Base-by-base conservation (phyloP, 2,329 filamentous ascomycete genomes). In the Aspergillus fumigatiaffinis region DNA sequence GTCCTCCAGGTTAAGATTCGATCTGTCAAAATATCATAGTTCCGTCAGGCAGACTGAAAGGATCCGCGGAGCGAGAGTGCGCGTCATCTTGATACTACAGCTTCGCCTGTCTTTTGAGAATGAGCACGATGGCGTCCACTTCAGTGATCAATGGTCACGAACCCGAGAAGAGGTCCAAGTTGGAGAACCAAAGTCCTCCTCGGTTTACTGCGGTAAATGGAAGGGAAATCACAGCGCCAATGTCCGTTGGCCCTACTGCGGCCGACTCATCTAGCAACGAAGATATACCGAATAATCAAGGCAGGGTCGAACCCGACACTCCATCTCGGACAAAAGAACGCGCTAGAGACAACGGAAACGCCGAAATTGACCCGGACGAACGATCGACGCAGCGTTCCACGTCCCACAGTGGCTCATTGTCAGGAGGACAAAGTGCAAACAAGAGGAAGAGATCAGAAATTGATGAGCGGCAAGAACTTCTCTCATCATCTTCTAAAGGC, bases 381-480 rank as follows among this genome's bases (percentile, higher is more conserved):
- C 57, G 53, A 51, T 52, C 50, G 28, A 67, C 67, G 20, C 68
- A 62, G 44, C 64, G 58, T 32, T 70, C 69, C 1, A 63, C 66
- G 2, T 68, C 70, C n/a, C 59, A 62, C 12, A 38, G 53, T 29
- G 56, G 61, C 47, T 49, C 61, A 14, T 54, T 58, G 42, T 56
- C 20, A 56, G 62, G 56, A 64, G 63, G 61, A 88, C 87, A 47
- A 23, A 17, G 23, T 12, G 44, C 44, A 73, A 84, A 86, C 66
- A 82, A 82, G 63, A 73, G 81, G 57, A 93, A 91, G 73, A 84
- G 89, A 59, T 91, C 89, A 6, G 76, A 80, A 49, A 90, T 88
- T 5, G 72, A 78, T 41, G 87, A 87, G 55, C 72, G 68, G 44
- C 65, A 63, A 63, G 68, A 60, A 57, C 63, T 60, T 62, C 64